These are phyloP conservation scores for Cairneyella variabilis DNA, from an alignment of 495 filamentous ascomycete genomes.

Conservation along the genomic window DNA sequence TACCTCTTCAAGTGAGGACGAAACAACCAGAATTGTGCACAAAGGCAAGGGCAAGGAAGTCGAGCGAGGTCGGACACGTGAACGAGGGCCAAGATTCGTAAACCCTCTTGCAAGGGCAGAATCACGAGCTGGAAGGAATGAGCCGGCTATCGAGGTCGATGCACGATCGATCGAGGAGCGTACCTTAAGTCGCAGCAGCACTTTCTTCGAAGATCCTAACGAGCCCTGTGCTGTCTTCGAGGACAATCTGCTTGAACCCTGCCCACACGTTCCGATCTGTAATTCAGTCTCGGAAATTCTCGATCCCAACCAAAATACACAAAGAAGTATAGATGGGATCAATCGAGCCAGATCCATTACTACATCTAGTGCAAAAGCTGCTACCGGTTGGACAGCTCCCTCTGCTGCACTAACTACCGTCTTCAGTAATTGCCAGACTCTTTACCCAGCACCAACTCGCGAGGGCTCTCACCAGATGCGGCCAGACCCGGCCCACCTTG, in stretches of 20 bases:
- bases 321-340: background rate
- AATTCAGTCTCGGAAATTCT: conserved; percentile 19
- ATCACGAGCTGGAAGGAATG: conserved; percentile 11
- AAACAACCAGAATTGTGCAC: background rate
- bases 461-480: background rate
- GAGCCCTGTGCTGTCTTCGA: conserved; percentile 21
- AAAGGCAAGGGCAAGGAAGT: conserved; percentile 9
- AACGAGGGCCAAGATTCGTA: conserved; percentile 6
- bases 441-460: conserved; percentile 2
- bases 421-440: conserved; percentile 11
- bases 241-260: conserved; percentile 24
- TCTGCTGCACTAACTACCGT: conserved; percentile 5
- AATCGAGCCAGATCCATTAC: background rate
- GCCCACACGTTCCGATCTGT: conserved; percentile 16
- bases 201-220: conserved; percentile 20
- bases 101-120: conserved; percentile 22
- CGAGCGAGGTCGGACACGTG: conserved; percentile 15
- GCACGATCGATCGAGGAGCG: conserved; percentile 12
- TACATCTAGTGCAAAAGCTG: background rate
- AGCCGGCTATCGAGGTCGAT: conserved; percentile 21
- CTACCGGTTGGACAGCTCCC: background rate
- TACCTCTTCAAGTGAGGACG: background rate
- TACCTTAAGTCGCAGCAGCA: conserved; percentile 22
- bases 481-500: conserved; percentile 1
- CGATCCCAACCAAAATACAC: background rate